These are phyloP conservation scores for Schizothecium vesticola DNA, from an alignment of 495 filamentous ascomycete genomes.

Conservation along the genomic window DNA sequence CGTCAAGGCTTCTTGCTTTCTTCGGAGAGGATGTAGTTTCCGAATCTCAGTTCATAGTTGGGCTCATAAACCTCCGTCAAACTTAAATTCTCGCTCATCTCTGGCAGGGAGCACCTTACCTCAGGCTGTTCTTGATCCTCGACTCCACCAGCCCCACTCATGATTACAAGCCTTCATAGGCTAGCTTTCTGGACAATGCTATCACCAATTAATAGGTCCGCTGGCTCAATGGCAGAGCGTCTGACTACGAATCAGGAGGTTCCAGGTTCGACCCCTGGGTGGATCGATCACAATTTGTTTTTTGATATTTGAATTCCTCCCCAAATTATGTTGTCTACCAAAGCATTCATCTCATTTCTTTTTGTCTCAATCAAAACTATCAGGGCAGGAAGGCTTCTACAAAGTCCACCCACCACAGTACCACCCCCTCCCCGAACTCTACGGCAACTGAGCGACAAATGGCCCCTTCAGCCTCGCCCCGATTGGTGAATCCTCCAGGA, in stretches of 20 bases:
- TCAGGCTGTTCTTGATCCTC: no score
- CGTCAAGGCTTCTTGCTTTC: neutral
- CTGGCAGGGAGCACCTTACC: no score
- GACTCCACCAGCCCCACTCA: no score
- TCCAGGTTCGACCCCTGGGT: constrained; percentile 11
- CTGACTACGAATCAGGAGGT: constrained; percentile 13
- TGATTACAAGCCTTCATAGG: no score
- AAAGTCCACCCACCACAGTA: neutral
- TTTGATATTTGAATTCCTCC: neutral
- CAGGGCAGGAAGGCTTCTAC: neutral
- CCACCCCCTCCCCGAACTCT: neutral
- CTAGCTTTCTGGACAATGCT: neutral
- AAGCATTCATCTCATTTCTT: neutral
- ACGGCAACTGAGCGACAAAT: constrained; percentile 3
- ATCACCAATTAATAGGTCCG: neutral
- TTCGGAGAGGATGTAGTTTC: neutral
- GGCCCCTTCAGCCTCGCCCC: constrained; percentile 9
- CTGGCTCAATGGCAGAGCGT: constrained; percentile 12
- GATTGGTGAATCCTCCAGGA: neutral
- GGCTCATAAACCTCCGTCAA: no score
- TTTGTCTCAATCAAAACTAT: neutral
- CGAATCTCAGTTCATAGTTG: neutral
- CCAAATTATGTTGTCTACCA: no score
- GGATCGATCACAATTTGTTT: neutral
- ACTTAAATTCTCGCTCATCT: no score